A percentile compares a stretch with the other conserved stretches of the same genome.
Conservation (phyloP, 2,329 filamentous ascomycete genomes). For the Ilyonectria sp. region DNA sequence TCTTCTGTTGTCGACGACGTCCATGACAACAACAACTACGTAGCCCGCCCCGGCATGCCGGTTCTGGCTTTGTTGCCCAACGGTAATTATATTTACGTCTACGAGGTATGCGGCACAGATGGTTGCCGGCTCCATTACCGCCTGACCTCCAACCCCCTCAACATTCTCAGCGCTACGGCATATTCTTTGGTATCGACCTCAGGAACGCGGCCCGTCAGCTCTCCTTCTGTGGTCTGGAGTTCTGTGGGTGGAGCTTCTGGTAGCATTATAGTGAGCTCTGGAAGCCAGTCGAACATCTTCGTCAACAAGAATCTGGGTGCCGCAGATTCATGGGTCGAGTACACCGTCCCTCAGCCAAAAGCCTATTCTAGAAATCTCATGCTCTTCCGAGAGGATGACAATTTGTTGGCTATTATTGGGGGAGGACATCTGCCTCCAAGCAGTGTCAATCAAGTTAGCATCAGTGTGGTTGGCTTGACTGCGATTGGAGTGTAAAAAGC, state of each 20-base stretch:
- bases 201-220: slow-evolving; percentile 55
- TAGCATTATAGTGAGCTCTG: slow-evolving; percentile 60
- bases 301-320: slow-evolving; percentile 59
- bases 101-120: slow-evolving; percentile 69
- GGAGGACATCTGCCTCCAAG: slow-evolving; percentile 62
- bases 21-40: slow-evolving; percentile 69
- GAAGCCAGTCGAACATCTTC: slow-evolving; percentile 57
- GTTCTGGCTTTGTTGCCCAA: slow-evolving; percentile 71
- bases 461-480: slow-evolving; percentile 51
- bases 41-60: slow-evolving; percentile 78
- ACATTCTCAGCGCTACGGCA: slow-evolving; percentile 51
- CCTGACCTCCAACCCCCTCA: slow-evolving; percentile 55
- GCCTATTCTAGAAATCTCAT: slow-evolving; percentile 57
- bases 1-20: slow-evolving; percentile 71
- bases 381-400: slow-evolving; percentile 53
- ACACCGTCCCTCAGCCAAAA: slow-evolving; percentile 52
- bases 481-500: slow-evolving; percentile 10
- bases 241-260: slow-evolving; percentile 60
- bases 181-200: slow-evolving; percentile 52
- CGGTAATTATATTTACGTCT: slow-evolving; percentile 70
- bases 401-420: slow-evolving; percentile 59
- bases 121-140: slow-evolving; percentile 62
- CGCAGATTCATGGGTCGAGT: slow-evolving; percentile 54
- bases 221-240: slow-evolving; percentile 62
- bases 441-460: slow-evolving; percentile 59